Base-by-base conservation (phyloP, 352 stramenopile genomes). In the Thraustochytrium striatum region DNA sequence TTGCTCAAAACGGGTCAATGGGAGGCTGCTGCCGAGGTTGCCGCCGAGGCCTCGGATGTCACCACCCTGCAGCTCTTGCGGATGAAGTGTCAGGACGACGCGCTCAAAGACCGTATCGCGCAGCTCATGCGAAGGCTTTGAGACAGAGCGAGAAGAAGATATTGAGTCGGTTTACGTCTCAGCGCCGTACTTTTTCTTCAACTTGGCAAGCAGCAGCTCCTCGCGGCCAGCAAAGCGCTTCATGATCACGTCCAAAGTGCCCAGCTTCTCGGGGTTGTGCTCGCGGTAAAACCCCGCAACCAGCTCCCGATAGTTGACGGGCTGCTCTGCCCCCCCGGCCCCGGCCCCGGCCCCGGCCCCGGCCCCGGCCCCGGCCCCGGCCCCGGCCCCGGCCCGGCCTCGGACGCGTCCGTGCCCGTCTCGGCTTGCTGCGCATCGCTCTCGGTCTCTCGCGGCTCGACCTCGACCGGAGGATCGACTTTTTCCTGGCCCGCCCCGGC, bases 211-310 rank as follows among this genome's bases (percentile, higher is more conserved):
- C 11, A 82, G 69, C 2, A 78, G 36, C 13, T 80, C 38, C 58
- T 81, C 78, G 38, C 52, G 36, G 25, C 78, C 78, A 7, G 68
- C 78, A 43, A 72, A 82, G 43, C 32, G 72, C 16, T 36, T 39
- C 57, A 82, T 57, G 28, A 79, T 82, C 30, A 38, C 53, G 61
- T 82, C 78, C 41, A 82, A 50, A 5, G 43, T 30, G 25, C 36
- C 57, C 5, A 82, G 57, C 59, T 82, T 81, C 41, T 81, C 78
- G 7, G 78, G 78, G 44, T 82, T 82, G 50, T 82, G 69, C 36
- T 61, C 50, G 19, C 30, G 5, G 57, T 82, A 82, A 33, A 82
- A 82, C 16, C 33, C 62, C 16, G 61, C 62, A 30, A 82, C 47
- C 30, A n/a, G n/a, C n/a, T n/a, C n/a, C n/a, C n/a, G n/a, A n/a